Evolutionary conservation across 2,329 filamentous ascomycete genomes (phyloP).

Genomic region (Ascochyta fabae): DNA sequence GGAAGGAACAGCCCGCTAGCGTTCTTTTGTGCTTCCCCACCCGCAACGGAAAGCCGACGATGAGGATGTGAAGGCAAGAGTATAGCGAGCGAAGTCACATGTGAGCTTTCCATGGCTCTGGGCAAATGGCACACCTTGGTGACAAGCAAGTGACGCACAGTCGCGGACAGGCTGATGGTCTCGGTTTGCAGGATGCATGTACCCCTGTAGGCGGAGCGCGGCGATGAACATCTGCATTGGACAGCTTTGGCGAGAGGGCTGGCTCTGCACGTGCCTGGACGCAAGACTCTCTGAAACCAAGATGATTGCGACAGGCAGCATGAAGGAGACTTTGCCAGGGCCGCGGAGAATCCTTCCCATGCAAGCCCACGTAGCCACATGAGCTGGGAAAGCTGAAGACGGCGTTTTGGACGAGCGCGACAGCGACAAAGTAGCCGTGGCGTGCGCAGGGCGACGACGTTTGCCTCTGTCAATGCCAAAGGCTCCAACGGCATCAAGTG

Average conservation of each 20-base stretch:
- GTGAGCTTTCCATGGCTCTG: slow-evolving; percentile 4
- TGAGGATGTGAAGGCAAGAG: slow-evolving; percentile 5
- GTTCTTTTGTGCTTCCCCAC: slow-evolving; percentile 9
- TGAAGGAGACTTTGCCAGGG: not conserved
- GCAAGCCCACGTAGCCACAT: not conserved
- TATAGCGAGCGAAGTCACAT: not conserved
- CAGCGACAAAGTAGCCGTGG: too few relatives aligned
- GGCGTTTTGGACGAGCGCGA: too few relatives aligned
- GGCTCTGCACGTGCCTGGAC: slow-evolving; percentile 11
- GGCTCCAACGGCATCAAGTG: too few relatives aligned
- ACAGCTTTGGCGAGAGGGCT: slow-evolving; percentile 11
- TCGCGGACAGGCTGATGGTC: not conserved
- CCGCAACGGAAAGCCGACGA: not conserved
- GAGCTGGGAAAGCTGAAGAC: not conserved
- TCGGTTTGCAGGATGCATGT: not conserved
- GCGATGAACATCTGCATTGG: slow-evolving; percentile 3
- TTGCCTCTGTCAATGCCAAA: not conserved
- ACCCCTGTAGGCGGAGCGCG: slow-evolving; percentile 1
- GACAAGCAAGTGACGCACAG: not conserved
- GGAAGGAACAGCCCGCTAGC: slow-evolving; percentile 17
- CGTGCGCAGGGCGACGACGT: not conserved
- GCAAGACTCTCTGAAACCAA: not conserved
- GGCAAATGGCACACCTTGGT: not conserved
- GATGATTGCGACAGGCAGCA: slow-evolving; percentile 5
- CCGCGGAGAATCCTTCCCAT: slow-evolving; percentile 1